A percentile compares a stretch with the other conserved stretches of the same genome.
Conservation (phyloP, 169 alveolate species). For the Babesia ovata region DNA sequence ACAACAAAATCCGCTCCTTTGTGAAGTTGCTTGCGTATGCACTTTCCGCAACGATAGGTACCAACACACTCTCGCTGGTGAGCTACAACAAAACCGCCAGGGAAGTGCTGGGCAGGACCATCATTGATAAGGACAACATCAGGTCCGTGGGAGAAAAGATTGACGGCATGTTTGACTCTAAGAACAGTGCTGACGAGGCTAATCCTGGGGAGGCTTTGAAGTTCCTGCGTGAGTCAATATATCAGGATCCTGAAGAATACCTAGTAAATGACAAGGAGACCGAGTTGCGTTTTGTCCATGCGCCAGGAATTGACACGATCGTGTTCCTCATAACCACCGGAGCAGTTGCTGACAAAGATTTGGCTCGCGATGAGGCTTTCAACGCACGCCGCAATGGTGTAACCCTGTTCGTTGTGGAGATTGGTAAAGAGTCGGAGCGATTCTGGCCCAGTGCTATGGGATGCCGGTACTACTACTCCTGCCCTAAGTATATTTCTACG, state of each 20-base stretch:
- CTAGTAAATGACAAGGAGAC: constrained; percentile 5
- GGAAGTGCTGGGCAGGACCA: neutral
- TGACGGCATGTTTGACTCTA: constrained; percentile 36
- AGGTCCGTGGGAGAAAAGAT: neutral
- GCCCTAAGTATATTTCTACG: constrained; percentile 28
- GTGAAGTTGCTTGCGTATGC: constrained; percentile 20
- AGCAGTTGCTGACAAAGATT: constrained; percentile 9
- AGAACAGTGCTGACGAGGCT: neutral
- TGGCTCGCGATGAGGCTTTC: constrained; percentile 43
- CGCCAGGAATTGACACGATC: constrained; percentile 39
- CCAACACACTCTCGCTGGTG: constrained; percentile 20
- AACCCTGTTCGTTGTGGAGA: constrained; percentile 33
- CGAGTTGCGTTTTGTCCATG: neutral
- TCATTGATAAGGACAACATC: constrained; percentile 1
- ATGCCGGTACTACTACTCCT: constrained; percentile 31
- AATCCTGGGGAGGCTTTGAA: constrained; percentile 52
- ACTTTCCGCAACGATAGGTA: constrained; percentile 4
- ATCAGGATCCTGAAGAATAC: constrained; percentile 5
- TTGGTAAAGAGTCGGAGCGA: constrained; percentile 10
- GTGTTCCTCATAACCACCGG: constrained; percentile 55
- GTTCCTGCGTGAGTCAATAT: constrained; percentile 30
- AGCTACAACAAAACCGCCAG: constrained; percentile 3
- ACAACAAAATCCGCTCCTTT: constrained; percentile 9
- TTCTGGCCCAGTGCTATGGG: constrained; percentile 48
- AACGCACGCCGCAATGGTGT: constrained; percentile 58